Percentiles rank a stretch among this genome's conserved stretches.
Evolutionary conservation across 2,329 filamentous ascomycete genomes (phyloP).

Genomic region (Ophiostoma quercus): DNA sequence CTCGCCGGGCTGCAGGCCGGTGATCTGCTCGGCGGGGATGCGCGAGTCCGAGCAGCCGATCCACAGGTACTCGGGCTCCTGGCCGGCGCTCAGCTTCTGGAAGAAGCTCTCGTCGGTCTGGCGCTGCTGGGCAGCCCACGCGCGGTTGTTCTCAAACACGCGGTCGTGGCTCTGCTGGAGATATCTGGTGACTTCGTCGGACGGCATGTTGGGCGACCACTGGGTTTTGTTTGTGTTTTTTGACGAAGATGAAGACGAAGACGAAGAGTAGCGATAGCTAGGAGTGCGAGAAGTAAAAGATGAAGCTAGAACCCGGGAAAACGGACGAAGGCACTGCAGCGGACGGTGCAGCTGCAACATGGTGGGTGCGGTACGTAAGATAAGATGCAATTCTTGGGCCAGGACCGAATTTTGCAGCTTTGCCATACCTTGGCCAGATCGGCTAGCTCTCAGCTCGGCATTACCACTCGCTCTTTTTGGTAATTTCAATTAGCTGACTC

Average conservation of each 20-base stretch:
- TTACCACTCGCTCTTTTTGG: no score
- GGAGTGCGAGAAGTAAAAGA: no score
- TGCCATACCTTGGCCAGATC: slow-evolving; percentile 1
- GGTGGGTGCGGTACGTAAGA: background rate
- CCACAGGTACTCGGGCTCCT: slow-evolving; percentile 71
- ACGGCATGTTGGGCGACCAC: slow-evolving; percentile 22
- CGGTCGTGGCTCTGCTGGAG: slow-evolving; percentile 60
- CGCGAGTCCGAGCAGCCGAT: slow-evolving; percentile 88
- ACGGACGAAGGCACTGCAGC: background rate
- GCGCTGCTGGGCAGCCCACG: slow-evolving; percentile 58
- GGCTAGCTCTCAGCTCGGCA: no score
- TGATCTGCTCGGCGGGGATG: slow-evolving; percentile 84
- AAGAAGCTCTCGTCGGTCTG: slow-evolving; percentile 61
- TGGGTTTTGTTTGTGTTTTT: background rate
- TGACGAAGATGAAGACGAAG: no score
- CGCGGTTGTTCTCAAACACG: slow-evolving; percentile 63
- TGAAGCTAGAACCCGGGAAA: no score
- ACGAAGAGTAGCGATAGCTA: background rate
- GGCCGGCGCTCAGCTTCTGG: slow-evolving; percentile 56
- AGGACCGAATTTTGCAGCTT: background rate
- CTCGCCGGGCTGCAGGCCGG: slow-evolving; percentile 78
- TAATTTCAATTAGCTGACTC: background rate
- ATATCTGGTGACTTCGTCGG: slow-evolving; percentile 47
- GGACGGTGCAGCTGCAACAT: background rate
- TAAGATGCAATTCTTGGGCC: slow-evolving; percentile 4